These are phyloP conservation scores for Pseudogymnoascus sp. DNA, from an alignment of 2,329 filamentous ascomycete genomes.

Conservation along the genomic window DNA sequence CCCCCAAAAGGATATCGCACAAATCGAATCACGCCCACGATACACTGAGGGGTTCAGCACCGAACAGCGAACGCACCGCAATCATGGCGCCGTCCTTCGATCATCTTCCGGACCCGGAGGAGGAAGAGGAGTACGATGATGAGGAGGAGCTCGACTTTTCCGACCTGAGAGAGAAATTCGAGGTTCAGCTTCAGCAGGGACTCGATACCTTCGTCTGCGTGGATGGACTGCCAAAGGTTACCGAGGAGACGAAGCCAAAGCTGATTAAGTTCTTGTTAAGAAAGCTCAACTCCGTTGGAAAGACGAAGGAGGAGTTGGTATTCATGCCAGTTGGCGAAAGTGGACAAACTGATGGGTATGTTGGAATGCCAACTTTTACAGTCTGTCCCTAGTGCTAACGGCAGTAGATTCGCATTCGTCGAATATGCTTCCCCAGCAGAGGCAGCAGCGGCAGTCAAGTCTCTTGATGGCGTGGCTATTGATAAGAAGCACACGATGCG, in stretches of 20 bases:
- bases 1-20: slow-evolving; percentile 2
- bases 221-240: slow-evolving; percentile 86
- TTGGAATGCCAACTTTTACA: slow-evolving; percentile 17
- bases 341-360: slow-evolving; percentile 78
- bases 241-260: slow-evolving; percentile 85
- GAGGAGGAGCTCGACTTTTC: slow-evolving; percentile 93
- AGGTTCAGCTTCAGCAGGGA: slow-evolving; percentile 91
- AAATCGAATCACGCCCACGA: slow-evolving; percentile 4
- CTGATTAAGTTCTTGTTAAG: slow-evolving; percentile 92
- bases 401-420: slow-evolving; percentile 81
- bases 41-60: slow-evolving; percentile 3
- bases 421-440: slow-evolving; percentile 90
- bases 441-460: slow-evolving; percentile 80
- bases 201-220: slow-evolving; percentile 95
- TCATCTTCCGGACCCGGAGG: slow-evolving; percentile 83
- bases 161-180: slow-evolving; percentile 88
- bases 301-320: slow-evolving; percentile 76
- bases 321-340: slow-evolving; percentile 91
- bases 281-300: slow-evolving; percentile 82
- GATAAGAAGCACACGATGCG: slow-evolving; percentile 95
- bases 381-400: slow-evolving; percentile 15
- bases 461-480: slow-evolving; percentile 77
- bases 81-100: slow-evolving; percentile 94
- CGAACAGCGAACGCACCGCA: slow-evolving; percentile 19
- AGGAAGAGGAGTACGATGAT: slow-evolving; percentile 77